Conservation (phyloP, 139 green algal species). For the Micromonas commoda region DNA sequence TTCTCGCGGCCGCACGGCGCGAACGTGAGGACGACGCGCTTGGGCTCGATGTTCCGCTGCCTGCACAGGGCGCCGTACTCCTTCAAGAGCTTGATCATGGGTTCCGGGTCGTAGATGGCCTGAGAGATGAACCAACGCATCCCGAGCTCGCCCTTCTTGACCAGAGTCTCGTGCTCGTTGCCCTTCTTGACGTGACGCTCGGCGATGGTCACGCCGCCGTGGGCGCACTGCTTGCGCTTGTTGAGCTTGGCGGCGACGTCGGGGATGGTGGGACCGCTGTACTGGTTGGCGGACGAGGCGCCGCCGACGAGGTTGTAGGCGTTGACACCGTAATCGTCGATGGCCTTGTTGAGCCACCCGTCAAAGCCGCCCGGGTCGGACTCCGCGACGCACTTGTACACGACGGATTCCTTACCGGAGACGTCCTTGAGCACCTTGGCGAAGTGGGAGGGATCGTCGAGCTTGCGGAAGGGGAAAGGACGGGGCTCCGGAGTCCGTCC, state of each 20-base stretch:
- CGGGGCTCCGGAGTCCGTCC: slow-evolving; percentile 4
- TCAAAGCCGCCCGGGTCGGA: slow-evolving; percentile 10
- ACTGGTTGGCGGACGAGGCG: slow-evolving; percentile 13
- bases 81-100: slow-evolving; percentile 30
- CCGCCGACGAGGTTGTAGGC: slow-evolving; percentile 32
- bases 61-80: slow-evolving; percentile 33
- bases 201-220: slow-evolving; percentile 33
- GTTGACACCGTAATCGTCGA: neutral
- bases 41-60: neutral
- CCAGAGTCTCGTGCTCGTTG: slow-evolving; percentile 27
- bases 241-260: slow-evolving; percentile 15
- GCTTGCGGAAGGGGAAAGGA: slow-evolving; percentile 31
- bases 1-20: slow-evolving; percentile 32
- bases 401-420: slow-evolving; percentile 4
- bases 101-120: slow-evolving; percentile 29
- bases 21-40: slow-evolving; percentile 29
- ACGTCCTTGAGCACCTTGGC: neutral
- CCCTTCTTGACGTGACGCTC: slow-evolving; percentile 32
- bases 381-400: slow-evolving; percentile 34
- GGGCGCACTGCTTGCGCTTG: neutral
- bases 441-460: slow-evolving; percentile 18
- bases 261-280: slow-evolving; percentile 17
- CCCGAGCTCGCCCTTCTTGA: slow-evolving; percentile 3
- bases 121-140: slow-evolving; percentile 30
- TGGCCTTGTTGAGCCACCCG: slow-evolving; percentile 10